Base-by-base conservation (phyloP, 495 filamentous ascomycete species). In the Rhypophila decipiens region DNA sequence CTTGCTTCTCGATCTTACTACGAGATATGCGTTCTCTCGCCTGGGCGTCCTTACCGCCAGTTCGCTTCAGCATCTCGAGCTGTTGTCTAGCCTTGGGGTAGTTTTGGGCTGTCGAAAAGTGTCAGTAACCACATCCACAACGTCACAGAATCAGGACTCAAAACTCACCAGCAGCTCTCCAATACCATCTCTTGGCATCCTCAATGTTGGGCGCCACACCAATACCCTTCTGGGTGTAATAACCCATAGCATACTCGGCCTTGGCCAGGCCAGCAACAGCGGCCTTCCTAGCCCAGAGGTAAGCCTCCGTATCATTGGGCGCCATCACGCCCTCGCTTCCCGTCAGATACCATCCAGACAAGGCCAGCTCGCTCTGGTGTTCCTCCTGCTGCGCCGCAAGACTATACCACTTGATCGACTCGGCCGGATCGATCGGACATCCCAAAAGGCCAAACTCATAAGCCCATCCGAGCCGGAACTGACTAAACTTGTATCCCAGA, bases 141-240 rank as follows among this genome's bases (percentile, higher is more conserved):
- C 7, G 27, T 13, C 7, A 31, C 7, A 13, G 7, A 7, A 31
- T 31, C 27, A 31, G 13, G 7, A 7, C 27, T 7, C 15, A 46
- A 49, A 34, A 85, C 91, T 82, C 69, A 96, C 93, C 86, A 68
- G 93, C 93, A 71, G 93, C 89, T 67, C 90, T 79, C 79, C 90
- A 96, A 70, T 98, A 98, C 93, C 93, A 98, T 57, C 88, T 78
- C 72, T 96, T 95, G 17, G 91, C 93, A 69, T 96, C 93, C 57
- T 98, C 93, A 52, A 96, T 49, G 61, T 89, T 90, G 3, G 85
- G 79, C 22, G 82, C 73, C 42, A 85, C 80, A n/a, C 93, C 93
- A 52, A 98, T 96, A 0, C 93, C 93, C 24, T 89, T 85, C 65
- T 98, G 93, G 0, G 89, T 95, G 55, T 93, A 97, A 63, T 96